Percentiles rank a stretch among this genome's conserved stretches.
Conservation (phyloP, 352 stramenopile genomes). For the Pythium phragmiticola region DNA sequence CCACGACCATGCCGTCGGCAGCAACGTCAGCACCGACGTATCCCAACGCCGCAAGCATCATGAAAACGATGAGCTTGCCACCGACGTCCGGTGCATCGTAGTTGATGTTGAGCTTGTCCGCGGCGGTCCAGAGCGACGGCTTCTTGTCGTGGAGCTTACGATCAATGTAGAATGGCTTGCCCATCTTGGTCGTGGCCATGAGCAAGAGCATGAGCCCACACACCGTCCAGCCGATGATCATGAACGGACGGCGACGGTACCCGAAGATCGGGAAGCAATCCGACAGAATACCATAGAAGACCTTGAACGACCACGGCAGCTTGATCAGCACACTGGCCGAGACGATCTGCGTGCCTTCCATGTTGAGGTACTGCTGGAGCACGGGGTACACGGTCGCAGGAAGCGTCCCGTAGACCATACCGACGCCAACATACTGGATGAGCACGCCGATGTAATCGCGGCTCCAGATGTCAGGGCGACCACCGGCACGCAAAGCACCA, state of each 20-base stretch:
- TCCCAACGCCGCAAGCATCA: conserved; percentile 21
- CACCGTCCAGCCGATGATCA: conserved; percentile 20
- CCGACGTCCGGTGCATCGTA: conserved; percentile 1
- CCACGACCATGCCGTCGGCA: conserved; percentile 23
- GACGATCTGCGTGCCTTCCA: conserved; percentile 13
- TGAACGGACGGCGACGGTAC: conserved; percentile 20
- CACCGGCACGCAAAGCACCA: not conserved
- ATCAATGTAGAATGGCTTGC: conserved; percentile 17
- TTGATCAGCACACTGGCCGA: conserved; percentile 7
- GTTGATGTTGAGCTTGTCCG: conserved; percentile 10
- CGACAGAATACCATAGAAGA: conserved; percentile 18
- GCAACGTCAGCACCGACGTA: conserved; percentile 29
- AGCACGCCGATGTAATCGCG: conserved; percentile 15
- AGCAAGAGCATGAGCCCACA: conserved; percentile 12
- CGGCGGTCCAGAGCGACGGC: too few species aligned
- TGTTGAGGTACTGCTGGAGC: conserved; percentile 12
- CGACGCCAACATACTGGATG: conserved; percentile 6
- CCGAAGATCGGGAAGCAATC: conserved; percentile 22
- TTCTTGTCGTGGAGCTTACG: not conserved
- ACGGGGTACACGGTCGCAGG: conserved; percentile 8
- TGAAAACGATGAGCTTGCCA: conserved; percentile 14
- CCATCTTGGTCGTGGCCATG: conserved; percentile 6
- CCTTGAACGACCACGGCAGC: conserved; percentile 24
- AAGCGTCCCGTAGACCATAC: conserved; percentile 14
- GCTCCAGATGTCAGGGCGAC: not conserved